A percentile compares a stretch with the other conserved stretches of the same genome.
phyloP scores from a whole-genome alignment of 257 asterid genomes.

The Fraxinus americana region DNA sequence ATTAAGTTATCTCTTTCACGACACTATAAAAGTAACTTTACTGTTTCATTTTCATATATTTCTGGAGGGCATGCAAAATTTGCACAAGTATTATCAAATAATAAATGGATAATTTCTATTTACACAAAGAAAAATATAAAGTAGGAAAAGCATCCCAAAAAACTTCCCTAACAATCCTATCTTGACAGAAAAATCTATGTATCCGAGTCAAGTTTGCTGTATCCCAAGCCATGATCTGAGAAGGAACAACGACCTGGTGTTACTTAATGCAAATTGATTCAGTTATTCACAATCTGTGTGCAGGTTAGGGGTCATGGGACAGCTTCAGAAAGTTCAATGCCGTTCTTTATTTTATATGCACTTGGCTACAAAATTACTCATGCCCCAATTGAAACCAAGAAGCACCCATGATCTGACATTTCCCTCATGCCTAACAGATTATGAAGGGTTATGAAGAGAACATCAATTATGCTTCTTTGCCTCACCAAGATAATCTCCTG shows the following conservation, averaged over 20 bases:
- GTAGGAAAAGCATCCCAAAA: neutral
- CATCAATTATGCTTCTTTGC: neutral
- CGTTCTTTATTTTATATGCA: too few relatives aligned
- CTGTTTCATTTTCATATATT: neutral
- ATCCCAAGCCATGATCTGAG: neutral
- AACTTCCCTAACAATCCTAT: neutral
- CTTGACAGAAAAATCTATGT: neutral
- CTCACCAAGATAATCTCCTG: slow-evolving; percentile 5
- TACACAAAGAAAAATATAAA: neutral
- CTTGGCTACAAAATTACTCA: neutral
- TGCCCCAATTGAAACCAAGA: neutral
- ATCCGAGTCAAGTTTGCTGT: neutral
- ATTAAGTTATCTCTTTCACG: neutral
- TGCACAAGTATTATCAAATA: neutral
- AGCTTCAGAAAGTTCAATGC: too few relatives aligned
- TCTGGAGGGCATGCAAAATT: neutral
- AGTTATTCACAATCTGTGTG: neutral
- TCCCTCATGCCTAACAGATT: neutral
- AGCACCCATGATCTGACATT: neutral
- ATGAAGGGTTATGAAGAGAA: neutral
- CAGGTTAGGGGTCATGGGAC: neutral
- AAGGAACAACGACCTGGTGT: neutral
- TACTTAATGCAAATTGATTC: neutral
- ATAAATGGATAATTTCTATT: neutral
- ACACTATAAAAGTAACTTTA: neutral